A percentile compares a stretch with the other conserved stretches of the same genome.
phyloP scores from a whole-genome alignment of 2,329 filamentous ascomycete genomes.

The Cladophialophora immunda region DNA sequence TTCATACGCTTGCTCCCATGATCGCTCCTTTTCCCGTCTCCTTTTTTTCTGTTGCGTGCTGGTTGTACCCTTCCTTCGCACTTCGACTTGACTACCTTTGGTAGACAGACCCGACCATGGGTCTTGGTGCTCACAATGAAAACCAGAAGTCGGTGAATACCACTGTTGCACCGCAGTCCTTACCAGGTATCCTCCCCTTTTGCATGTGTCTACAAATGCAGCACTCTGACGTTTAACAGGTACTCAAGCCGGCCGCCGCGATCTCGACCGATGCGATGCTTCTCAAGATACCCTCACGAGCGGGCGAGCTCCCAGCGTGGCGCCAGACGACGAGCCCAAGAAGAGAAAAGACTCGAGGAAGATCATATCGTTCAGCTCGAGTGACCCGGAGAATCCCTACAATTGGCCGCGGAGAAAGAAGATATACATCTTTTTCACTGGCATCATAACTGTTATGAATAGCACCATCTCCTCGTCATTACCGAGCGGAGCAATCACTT shows the following conservation, averaged over 20 bases:
- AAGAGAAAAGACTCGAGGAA: constrained; percentile 29
- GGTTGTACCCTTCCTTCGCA: not conserved
- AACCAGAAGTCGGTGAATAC: constrained; percentile 18
- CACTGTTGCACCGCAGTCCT: constrained; percentile 8
- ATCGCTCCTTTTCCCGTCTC: not conserved
- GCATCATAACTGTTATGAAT: constrained; percentile 50
- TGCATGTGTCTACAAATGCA: not conserved
- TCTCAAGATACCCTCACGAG: constrained; percentile 22
- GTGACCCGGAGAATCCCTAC: constrained; percentile 41
- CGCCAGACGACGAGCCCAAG: constrained; percentile 22
- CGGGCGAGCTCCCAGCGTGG: constrained; percentile 12
- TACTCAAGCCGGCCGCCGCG: not conserved
- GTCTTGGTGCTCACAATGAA: constrained; percentile 14
- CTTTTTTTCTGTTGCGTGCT: not conserved
- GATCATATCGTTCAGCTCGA: constrained; percentile 37
- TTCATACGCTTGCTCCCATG: not conserved
- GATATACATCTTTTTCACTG: constrained; percentile 47
- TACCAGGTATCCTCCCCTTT: constrained; percentile 5
- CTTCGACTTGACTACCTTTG: constrained; percentile 5
- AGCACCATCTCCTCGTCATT: constrained; percentile 50
- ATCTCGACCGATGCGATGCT: constrained; percentile 10
- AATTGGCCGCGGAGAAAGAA: constrained; percentile 46
- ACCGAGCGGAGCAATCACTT: constrained; percentile 50
- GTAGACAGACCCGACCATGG: constrained; percentile 23
- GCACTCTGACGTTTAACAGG: not conserved